A percentile compares a stretch with the other conserved stretches of the same genome.
Conservation (phyloP, 1,284 basidiomycete species). For the Irpex rosettiformis region DNA sequence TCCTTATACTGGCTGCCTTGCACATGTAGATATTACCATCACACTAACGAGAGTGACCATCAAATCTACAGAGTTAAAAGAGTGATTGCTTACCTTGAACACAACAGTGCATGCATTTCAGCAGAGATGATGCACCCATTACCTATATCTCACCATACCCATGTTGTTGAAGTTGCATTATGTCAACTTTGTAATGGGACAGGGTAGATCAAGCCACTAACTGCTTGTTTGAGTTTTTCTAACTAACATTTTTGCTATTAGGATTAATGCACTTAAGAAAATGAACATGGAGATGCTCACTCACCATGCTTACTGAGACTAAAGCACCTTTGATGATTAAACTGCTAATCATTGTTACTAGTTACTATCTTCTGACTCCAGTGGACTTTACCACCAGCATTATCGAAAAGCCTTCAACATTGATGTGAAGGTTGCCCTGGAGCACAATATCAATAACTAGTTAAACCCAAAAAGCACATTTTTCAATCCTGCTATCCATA, state of each 20-base stretch:
- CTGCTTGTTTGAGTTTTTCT: neutral
- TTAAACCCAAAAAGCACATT: conserved; percentile 17
- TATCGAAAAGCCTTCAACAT: conserved; percentile 18
- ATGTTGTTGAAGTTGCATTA: conserved; percentile 9
- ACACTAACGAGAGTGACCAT: neutral
- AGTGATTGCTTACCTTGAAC: conserved; percentile 2
- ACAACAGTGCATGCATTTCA: conserved; percentile 2
- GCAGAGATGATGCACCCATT: neutral
- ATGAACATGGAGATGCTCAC: neutral
- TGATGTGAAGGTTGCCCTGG: conserved; percentile 14
- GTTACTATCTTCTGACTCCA: conserved; percentile 16
- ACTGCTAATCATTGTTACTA: conserved; percentile 7
- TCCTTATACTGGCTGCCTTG: conserved; percentile 4
- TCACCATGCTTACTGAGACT: neutral
- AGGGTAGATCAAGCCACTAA: neutral
- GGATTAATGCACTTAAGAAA: neutral
- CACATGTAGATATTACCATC: conserved; percentile 5
- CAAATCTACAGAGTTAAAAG: neutral
- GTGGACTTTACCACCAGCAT: conserved; percentile 17
- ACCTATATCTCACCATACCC: neutral
- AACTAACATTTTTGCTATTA: neutral
- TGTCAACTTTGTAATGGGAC: conserved; percentile 1
- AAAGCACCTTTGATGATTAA: neutral
- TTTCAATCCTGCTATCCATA: conserved; percentile 19
- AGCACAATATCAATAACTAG: conserved; percentile 23